phyloP scores from a whole-genome alignment of 2,329 filamentous ascomycete species.

The Nigrospora osmanthi region DNA sequence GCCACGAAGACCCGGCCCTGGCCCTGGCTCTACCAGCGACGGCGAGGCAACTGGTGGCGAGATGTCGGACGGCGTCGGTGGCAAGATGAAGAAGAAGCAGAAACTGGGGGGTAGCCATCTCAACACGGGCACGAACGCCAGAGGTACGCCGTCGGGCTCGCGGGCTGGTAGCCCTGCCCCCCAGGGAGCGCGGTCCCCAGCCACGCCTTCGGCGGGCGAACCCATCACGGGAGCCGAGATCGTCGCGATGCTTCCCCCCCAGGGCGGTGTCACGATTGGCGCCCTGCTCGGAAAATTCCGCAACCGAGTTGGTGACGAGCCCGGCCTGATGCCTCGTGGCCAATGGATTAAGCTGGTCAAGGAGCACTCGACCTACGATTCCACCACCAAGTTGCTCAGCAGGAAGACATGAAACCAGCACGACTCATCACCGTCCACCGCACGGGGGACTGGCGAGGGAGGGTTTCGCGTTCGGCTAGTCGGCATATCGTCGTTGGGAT shows the following conservation, averaged over 20 bases:
- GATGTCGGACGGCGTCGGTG: slow-evolving; percentile 50
- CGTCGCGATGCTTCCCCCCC: slow-evolving; percentile 37
- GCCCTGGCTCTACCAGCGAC: slow-evolving; percentile 59
- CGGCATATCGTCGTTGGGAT: too few relatives aligned
- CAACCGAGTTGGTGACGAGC: slow-evolving; percentile 41
- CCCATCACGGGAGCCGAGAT: slow-evolving; percentile 45
- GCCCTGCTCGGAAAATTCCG: slow-evolving; percentile 47
- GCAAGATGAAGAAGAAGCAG: slow-evolving; percentile 50
- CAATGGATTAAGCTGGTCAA: slow-evolving; percentile 55
- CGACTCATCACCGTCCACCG: not conserved
- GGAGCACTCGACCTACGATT: slow-evolving; percentile 42
- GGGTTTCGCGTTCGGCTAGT: too few relatives aligned
- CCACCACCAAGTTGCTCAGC: slow-evolving; percentile 46
- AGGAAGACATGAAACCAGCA: slow-evolving; percentile 21
- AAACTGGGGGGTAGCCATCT: slow-evolving; percentile 23
- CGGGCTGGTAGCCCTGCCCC: slow-evolving; percentile 52
- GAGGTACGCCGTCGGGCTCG: slow-evolving; percentile 49
- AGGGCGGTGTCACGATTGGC: slow-evolving; percentile 44
- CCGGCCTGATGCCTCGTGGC: slow-evolving; percentile 41
- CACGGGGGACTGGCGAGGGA: too few relatives aligned
- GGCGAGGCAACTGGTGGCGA: slow-evolving; percentile 64
- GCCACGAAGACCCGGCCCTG: slow-evolving; percentile 38
- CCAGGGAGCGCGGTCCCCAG: slow-evolving; percentile 26
- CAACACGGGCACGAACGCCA: slow-evolving; percentile 26
- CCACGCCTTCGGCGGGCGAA: slow-evolving; percentile 8